phyloP scores from a whole-genome alignment of 305 asterid genomes.

The Fraxinus floribunda region DNA sequence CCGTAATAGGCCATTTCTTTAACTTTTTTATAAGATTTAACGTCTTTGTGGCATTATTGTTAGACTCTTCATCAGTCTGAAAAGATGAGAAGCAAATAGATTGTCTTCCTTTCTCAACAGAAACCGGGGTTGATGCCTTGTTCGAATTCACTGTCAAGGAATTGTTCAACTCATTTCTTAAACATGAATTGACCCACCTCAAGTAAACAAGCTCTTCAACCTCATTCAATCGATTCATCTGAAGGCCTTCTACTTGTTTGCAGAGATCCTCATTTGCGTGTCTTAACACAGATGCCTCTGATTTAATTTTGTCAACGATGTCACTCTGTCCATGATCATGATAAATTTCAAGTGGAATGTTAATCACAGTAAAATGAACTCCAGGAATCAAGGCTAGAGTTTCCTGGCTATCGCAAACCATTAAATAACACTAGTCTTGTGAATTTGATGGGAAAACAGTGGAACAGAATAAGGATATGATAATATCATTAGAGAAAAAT shows the following conservation, averaged over 20 bases:
- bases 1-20: conserved; percentile 78
- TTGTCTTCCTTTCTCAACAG: conserved; percentile 49
- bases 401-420: not conserved
- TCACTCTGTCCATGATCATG: conserved; percentile 43
- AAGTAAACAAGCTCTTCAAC: conserved; percentile 92
- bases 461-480: not conserved
- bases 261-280: conserved; percentile 72
- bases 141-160: conserved; percentile 38
- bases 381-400: not conserved
- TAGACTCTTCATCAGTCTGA: conserved; percentile 52
- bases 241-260: conserved; percentile 96
- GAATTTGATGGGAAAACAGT: not conserved
- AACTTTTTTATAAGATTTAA: conserved; percentile 66
- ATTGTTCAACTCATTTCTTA: conserved; percentile 64
- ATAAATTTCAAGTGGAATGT: conserved; percentile 16
- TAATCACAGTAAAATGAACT: conserved; percentile 11
- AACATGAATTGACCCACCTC: conserved; percentile 88
- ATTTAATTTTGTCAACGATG: conserved; percentile 58
- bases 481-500: not conserved
- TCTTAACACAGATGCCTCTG: conserved; percentile 72
- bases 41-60: conserved; percentile 45
- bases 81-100: conserved; percentile 59
- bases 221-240: conserved; percentile 79
- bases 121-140: conserved; percentile 43
- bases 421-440: not conserved